Base-by-base conservation (phyloP, 495 filamentous ascomycete genomes). In the Echria macrotheca region DNA sequence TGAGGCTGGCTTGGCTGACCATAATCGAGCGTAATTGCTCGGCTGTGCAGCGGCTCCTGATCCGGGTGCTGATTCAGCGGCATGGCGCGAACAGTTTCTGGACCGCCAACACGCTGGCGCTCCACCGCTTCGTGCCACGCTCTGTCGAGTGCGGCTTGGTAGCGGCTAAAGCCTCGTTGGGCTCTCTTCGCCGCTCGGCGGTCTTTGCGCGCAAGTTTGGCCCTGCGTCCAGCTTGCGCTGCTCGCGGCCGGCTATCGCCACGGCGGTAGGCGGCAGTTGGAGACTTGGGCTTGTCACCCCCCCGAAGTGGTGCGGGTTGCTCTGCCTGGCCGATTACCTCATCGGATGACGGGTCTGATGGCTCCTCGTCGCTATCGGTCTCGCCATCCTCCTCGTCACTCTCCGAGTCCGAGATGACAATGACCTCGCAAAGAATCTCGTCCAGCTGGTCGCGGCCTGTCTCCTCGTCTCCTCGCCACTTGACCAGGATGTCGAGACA, bases 391-490 rank as follows among this genome's bases (percentile, higher is more conserved):
- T 74, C 74, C 41, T 78, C 77, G 21, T 79, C 82, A 37, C 79
- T 82, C 54, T 91, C 86, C 38, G 87, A 84, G 61, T 89, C 85
- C 26, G 86, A 84, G 47, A 95, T 86, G 54, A 90, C 78, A 50
- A 93, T 84, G 24, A 90, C 79, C 62, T 91, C 87, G 26, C 83
- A 78, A 45, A 93, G 81, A 47, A 87, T 84, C 59, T 93, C 86
- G 54, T 90, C 85, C 7, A 90, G 73, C 53, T 85, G 82, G 44
- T 81, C 79, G 51, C 80, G 80, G 36, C 84, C 84, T 29, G 80
- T 85, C 56, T 90, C 85, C 60, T 88, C 86, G 56, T 91, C 87
- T 39, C 87, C 88, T 61, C 89, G 83, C 91, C 91, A 95, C 73
- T 87, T 82, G 58, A 87, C 78, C 45, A 95, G 70, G 57, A 83